phyloP scores from a whole-genome alignment of 805 yeast genomes.

The Metschnikowia vanudenii region DNA sequence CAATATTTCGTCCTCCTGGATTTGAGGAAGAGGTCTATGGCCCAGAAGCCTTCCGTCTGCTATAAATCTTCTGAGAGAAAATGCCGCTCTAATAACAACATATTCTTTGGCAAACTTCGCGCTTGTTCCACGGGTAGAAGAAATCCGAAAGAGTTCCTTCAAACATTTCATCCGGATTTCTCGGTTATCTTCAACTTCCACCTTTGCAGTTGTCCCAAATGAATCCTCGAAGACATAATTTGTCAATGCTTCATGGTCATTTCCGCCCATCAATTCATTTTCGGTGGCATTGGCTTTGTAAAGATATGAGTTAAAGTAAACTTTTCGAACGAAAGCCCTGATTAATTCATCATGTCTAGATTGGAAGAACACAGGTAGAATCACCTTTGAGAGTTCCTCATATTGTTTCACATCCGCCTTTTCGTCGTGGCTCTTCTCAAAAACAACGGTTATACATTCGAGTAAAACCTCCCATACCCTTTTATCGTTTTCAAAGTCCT shows the following conservation, averaged over 20 bases:
- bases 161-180: slow-evolving; percentile 57
- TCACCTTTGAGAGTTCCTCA: slow-evolving; percentile 34
- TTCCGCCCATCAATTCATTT: slow-evolving; percentile 18
- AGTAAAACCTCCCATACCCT: slow-evolving; percentile 44
- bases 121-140: slow-evolving; percentile 11
- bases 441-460: slow-evolving; percentile 40
- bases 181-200: slow-evolving; percentile 43
- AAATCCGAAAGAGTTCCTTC: slow-evolving; percentile 46
- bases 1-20: slow-evolving; percentile 64
- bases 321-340: slow-evolving; percentile 42
- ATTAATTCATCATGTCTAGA: slow-evolving; percentile 25
- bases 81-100: slow-evolving; percentile 56
- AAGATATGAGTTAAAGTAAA: slow-evolving; percentile 61
- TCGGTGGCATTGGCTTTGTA: slow-evolving; percentile 60
- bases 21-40: slow-evolving; percentile 60
- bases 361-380: slow-evolving; percentile 41
- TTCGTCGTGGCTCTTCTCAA: slow-evolving; percentile 41
- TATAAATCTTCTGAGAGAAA: slow-evolving; percentile 60
- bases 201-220: slow-evolving; percentile 63
- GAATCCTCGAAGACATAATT: slow-evolving; percentile 45
- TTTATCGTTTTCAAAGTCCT: slow-evolving; percentile 11
- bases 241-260: slow-evolving; percentile 18
- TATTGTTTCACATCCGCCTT: slow-evolving; percentile 47
- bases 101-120: slow-evolving; percentile 27
- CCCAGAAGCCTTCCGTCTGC: slow-evolving; percentile 61